Conservation (phyloP, 108 stramenopile genomes). For the Discostella stelligeroides region DNA sequence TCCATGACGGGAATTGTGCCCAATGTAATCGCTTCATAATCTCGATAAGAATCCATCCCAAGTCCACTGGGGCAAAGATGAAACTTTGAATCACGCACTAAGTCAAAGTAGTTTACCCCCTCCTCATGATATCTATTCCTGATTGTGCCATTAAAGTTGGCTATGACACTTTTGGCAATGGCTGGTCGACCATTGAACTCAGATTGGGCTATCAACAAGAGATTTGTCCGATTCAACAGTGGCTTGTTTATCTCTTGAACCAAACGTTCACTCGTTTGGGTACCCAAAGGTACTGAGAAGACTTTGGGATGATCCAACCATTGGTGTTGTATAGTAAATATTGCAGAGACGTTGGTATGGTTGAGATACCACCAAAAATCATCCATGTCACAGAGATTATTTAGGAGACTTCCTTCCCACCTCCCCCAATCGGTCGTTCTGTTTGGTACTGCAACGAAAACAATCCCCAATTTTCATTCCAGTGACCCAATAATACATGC, state of each 20-base stretch:
- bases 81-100: slow-evolving; percentile 49
- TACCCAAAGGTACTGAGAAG: slow-evolving; percentile 54
- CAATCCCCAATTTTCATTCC: slow-evolving; percentile 60
- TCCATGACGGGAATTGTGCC: slow-evolving; percentile 59
- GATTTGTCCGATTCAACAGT: slow-evolving; percentile 24
- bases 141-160: slow-evolving; percentile 47
- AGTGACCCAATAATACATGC: slow-evolving; percentile 45
- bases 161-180: slow-evolving; percentile 40
- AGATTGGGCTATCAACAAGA: slow-evolving; percentile 47
- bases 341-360: slow-evolving; percentile 44
- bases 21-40: slow-evolving; percentile 53
- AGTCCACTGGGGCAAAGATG: slow-evolving; percentile 57
- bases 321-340: slow-evolving; percentile 57
- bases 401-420: neutral
- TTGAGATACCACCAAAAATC: slow-evolving; percentile 44
- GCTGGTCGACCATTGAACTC: slow-evolving; percentile 17
- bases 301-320: slow-evolving; percentile 56
- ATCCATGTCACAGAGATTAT: slow-evolving; percentile 19
- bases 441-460: slow-evolving; percentile 42
- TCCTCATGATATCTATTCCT: slow-evolving; percentile 17
- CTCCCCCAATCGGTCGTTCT: slow-evolving; percentile 47
- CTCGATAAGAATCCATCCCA: slow-evolving; percentile 60
- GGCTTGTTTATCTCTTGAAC: neutral
- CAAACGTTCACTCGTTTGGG: neutral
- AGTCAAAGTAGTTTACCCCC: slow-evolving; percentile 19